phyloP scores from a whole-genome alignment of 306 rosid genomes.

The Citrullus colocynthis region DNA sequence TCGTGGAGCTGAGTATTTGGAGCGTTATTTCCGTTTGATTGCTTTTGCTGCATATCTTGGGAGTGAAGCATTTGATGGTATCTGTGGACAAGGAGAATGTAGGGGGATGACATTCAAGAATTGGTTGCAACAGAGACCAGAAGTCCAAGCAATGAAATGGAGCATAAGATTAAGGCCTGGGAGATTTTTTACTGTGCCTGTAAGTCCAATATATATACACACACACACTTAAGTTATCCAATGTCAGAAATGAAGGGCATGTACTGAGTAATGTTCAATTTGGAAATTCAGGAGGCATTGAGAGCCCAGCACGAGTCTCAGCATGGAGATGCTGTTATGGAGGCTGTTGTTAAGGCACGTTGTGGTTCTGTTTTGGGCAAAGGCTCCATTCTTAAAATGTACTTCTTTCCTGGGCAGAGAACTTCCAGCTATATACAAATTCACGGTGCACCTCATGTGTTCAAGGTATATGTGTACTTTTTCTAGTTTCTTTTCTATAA shows the following conservation, averaged over 20 bases:
- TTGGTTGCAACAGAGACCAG: conserved; percentile 81
- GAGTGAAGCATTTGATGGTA: conserved; percentile 81
- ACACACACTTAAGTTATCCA: not conserved
- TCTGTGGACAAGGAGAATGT: conserved; percentile 58
- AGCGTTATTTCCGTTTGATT: conserved; percentile 80
- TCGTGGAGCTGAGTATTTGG: conserved; percentile 87
- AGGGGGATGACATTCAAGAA: conserved; percentile 62
- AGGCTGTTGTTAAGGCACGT: conserved; percentile 61
- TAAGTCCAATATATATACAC: conserved; percentile 17
- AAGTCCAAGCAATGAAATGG: conserved; percentile 91
- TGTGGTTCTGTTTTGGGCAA: conserved; percentile 76
- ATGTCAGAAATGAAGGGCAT: conserved; percentile 1
- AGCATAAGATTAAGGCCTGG: conserved; percentile 83
- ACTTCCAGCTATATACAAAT: conserved; percentile 73
- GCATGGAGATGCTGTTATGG: conserved; percentile 91
- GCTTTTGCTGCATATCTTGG: conserved; percentile 96
- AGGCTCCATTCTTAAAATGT: conserved; percentile 88
- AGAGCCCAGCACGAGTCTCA: conserved; percentile 75
- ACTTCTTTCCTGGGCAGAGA: conserved; percentile 89
- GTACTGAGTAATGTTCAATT: conserved; percentile 14
- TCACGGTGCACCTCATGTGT: conserved; percentile 71
- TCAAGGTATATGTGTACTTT: conserved; percentile 40
- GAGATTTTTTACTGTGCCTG: conserved; percentile 72
- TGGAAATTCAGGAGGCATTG: conserved; percentile 54
- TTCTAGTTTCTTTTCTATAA: not conserved